Base-by-base conservation (phyloP, 140 eudicot species). In the Oenanthe javanica region DNA sequence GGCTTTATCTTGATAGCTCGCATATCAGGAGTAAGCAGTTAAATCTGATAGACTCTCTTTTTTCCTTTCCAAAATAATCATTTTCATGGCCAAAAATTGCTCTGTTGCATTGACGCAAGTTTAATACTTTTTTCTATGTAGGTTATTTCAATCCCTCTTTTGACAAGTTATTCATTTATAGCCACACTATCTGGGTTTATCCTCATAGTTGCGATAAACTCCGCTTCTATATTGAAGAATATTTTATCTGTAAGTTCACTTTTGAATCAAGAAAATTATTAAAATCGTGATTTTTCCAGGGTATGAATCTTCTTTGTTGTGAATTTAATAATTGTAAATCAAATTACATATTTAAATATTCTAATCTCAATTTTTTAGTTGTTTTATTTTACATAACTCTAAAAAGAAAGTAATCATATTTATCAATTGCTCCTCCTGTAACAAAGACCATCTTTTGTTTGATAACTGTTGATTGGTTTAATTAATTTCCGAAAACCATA, bases 1-100 rank as follows among this genome's bases (percentile, higher is more conserved):
- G 96, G 97, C n/a, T 93, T 94, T 13, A 76, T 92, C 57, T 42
- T 77, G 85, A 72, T 89, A 52, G 84, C 93, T 81, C 98, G 96
- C 18, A 74, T 92, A 11, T 59, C 86, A 14, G 97, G 92, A 79
- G 98, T 94, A 90, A 86, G 93, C 74, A 81, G 27, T 84, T 27
- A 27, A 76, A 38, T 42, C 74, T n/a, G 19, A 27, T 72, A 23
- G n/a, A 46, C 25, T 51, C 31, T 23, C 36, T 11, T 66, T 70
- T 70, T 69, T 31, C 1, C 4, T n/a, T 59, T 57, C 2, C 21
- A 25, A 63, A 63, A 23, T 69, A 4, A 12, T 47, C n/a, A 12
- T 19, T 73, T 11, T 13, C 18, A 47, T 23, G 40, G 67, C 10
- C 25, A 47, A 9, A 21, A 21, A 16, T 52, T 25, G 6, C 69